Evolutionary conservation across 2,329 filamentous ascomycete species (phyloP).

Genomic region (Paraphoma chrysanthemicola): DNA sequence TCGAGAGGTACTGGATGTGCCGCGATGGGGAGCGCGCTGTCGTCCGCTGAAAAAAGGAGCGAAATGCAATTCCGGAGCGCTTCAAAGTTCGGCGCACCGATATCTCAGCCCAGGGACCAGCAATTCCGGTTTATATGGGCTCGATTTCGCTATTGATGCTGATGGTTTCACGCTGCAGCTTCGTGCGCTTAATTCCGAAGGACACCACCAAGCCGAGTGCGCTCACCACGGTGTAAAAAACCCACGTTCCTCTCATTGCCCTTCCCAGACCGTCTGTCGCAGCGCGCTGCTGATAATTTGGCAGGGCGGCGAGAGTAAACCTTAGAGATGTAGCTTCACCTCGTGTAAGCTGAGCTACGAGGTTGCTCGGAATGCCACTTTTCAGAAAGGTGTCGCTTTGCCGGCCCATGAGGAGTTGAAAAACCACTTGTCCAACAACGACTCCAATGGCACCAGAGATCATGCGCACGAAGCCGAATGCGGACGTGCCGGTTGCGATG

Average conservation of each 20-base stretch:
- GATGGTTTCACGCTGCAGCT: slow-evolving; percentile 14
- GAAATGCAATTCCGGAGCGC: too few species aligned
- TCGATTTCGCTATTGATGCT: background rate
- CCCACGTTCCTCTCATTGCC: slow-evolving; percentile 58
- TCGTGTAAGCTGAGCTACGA: slow-evolving; percentile 33
- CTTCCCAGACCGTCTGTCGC: slow-evolving; percentile 52
- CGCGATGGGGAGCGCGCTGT: too few species aligned
- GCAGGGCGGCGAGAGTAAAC: slow-evolving; percentile 23
- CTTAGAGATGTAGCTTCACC: slow-evolving; percentile 45
- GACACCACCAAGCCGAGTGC: slow-evolving; percentile 38
- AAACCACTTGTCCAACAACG: slow-evolving; percentile 59
- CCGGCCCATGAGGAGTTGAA: slow-evolving; percentile 64
- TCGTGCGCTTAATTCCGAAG: slow-evolving; percentile 43
- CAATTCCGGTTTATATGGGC: background rate
- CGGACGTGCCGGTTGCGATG: slow-evolving; percentile 59
- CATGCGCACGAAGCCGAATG: slow-evolving; percentile 57
- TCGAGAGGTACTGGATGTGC: too few species aligned
- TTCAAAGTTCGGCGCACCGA: too few species aligned
- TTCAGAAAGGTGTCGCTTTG: slow-evolving; percentile 34
- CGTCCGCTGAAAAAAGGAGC: too few species aligned
- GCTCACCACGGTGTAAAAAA: slow-evolving; percentile 57
- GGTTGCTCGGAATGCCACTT: slow-evolving; percentile 22
- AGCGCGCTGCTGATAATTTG: slow-evolving; percentile 39
- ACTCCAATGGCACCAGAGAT: slow-evolving; percentile 56
- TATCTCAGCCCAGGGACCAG: background rate